Evolutionary conservation across 441 rosid species (phyloP).

Genomic region (Viola pubescens): DNA sequence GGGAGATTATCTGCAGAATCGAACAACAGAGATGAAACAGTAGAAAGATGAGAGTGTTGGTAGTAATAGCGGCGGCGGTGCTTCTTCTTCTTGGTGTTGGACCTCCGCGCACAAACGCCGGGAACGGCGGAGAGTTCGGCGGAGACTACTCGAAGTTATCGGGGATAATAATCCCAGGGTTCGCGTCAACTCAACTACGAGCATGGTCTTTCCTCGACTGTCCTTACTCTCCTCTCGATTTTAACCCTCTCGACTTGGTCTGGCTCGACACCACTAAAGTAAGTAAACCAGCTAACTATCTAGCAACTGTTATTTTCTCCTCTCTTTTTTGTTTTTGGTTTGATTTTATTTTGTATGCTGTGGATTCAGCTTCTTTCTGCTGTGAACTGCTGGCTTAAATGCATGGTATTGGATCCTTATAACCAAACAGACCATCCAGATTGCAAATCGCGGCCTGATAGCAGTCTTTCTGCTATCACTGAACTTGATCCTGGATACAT

Average conservation of each 20-base stretch:
- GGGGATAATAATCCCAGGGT: slow-evolving; percentile 95
- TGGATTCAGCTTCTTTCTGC: slow-evolving; percentile 79
- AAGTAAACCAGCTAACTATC: slow-evolving; percentile 9
- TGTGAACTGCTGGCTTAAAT: slow-evolving; percentile 98
- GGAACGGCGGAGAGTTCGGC: slow-evolving; percentile 31
- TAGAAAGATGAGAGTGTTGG: slow-evolving; percentile 7
- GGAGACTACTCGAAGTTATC: slow-evolving; percentile 73
- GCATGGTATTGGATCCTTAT: slow-evolving; percentile 83
- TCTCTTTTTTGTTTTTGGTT: neutral
- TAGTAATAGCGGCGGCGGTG: slow-evolving; percentile 10
- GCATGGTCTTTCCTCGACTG: slow-evolving; percentile 99
- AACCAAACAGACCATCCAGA: slow-evolving; percentile 96
- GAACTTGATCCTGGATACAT: slow-evolving; percentile 97
- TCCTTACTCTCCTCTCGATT: slow-evolving; percentile 91
- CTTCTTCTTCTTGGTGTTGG: slow-evolving; percentile 19
- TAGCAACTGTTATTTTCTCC: slow-evolving; percentile 2
- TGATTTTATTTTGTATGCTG: neutral
- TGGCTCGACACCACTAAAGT: slow-evolving; percentile 98
- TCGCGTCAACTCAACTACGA: slow-evolving; percentile 93
- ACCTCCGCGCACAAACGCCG: slow-evolving; percentile 8
- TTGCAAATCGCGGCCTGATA: slow-evolving; percentile 95
- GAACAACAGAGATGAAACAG: neutral
- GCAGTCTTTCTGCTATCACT: slow-evolving; percentile 92
- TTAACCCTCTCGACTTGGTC: slow-evolving; percentile 95
- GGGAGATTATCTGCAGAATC: neutral